A percentile compares a stretch with the other conserved stretches of the same genome.
phyloP scores from a whole-genome alignment of 306 rosid genomes.

The Pterocarpus macrocarpus region DNA sequence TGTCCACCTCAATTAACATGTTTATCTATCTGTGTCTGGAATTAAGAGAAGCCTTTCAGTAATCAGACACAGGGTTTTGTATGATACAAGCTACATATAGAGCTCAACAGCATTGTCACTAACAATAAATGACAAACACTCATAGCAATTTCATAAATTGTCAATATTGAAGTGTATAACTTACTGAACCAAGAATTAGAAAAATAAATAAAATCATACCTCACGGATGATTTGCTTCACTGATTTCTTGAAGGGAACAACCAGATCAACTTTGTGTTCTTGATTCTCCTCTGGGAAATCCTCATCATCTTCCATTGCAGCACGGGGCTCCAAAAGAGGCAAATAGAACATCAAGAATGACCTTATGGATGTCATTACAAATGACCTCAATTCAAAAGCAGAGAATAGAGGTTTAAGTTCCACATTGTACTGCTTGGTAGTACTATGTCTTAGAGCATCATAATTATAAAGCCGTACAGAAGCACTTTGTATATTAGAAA shows the following conservation, averaged over 20 bases:
- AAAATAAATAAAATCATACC: constrained; percentile 53
- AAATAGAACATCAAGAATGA: constrained; percentile 76
- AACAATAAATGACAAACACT: constrained; percentile 23
- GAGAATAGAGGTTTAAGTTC: constrained; percentile 84
- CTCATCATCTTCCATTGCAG: constrained; percentile 76
- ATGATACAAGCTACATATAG: no score
- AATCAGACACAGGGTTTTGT: no score
- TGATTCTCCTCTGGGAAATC: constrained; percentile 65
- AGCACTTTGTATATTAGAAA: constrained; percentile 60
- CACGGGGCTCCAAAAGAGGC: constrained; percentile 88
- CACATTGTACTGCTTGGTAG: constrained; percentile 74
- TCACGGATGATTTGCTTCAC: constrained; percentile 87
- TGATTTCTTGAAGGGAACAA: constrained; percentile 83
- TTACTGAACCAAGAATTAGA: constrained; percentile 23
- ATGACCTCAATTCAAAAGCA: constrained; percentile 70
- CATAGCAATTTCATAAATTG: constrained; percentile 16
- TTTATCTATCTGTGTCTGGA: no score
- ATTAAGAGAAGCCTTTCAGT: no score
- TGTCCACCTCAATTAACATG: no score
- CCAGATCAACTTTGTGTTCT: constrained; percentile 53
- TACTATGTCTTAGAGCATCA: constrained; percentile 57
- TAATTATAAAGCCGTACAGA: constrained; percentile 49
- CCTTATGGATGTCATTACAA: constrained; percentile 74
- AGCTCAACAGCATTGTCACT: not conserved
- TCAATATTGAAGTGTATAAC: constrained; percentile 13